Percentiles rank a stretch among this genome's conserved stretches.
Evolutionary conservation across 2,329 filamentous ascomycete genomes (phyloP).

Genomic region (Penicillium hesseltinei): DNA sequence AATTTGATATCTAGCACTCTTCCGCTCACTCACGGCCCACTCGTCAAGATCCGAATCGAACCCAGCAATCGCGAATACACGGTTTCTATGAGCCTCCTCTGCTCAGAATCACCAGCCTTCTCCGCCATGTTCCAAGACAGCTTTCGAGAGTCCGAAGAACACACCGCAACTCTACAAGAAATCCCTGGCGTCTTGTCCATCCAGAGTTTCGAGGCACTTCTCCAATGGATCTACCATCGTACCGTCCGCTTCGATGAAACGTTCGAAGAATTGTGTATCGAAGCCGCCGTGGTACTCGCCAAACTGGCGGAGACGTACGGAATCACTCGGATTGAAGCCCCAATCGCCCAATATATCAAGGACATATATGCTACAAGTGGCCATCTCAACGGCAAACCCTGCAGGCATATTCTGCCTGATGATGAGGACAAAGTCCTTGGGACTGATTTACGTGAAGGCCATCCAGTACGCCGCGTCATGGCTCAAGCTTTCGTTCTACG

Average conservation of each 20-base stretch:
- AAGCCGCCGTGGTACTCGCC: conserved; percentile 13
- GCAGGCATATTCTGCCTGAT: neutral
- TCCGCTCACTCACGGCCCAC: no score
- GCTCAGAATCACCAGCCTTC: no score
- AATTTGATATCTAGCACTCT: no score
- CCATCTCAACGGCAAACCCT: no score
- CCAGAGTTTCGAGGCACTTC: conserved; percentile 11
- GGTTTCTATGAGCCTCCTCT: no score
- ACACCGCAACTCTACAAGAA: conserved; percentile 12
- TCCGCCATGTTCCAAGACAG: no score
- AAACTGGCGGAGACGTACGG: conserved; percentile 14
- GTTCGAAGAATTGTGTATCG: neutral
- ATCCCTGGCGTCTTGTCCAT: conserved; percentile 6
- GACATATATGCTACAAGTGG: neutral
- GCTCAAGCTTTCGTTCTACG: conserved; percentile 3
- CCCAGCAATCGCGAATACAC: no score
- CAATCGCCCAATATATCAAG: conserved; percentile 9
- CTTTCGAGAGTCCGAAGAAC: neutral
- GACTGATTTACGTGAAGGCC: neutral
- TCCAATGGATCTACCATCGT: conserved; percentile 17
- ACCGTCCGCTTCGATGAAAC: conserved; percentile 2
- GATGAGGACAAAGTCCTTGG: neutral
- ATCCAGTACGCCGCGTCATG: conserved; percentile 7
- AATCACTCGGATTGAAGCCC: neutral
- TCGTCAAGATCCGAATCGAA: no score